Percentiles rank a stretch among this genome's conserved stretches.
These are phyloP conservation scores for Globisporangium spinosum DNA, from an alignment of 352 stramenopile genomes.

Conservation along the genomic window DNA sequence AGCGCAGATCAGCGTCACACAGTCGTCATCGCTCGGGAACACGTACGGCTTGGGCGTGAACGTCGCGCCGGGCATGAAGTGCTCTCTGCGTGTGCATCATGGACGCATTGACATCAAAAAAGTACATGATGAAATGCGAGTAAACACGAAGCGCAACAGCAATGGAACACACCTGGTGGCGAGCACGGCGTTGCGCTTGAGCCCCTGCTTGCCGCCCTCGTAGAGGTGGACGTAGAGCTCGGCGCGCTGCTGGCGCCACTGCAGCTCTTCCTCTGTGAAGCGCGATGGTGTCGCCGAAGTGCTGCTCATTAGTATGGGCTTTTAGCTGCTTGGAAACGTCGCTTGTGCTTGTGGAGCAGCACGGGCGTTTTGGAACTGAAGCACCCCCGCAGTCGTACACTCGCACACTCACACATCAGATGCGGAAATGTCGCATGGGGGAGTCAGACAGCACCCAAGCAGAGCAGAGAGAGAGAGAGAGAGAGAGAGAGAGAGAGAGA, in stretches of 20 bases:
- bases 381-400: neutral
- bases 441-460: neutral
- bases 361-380: neutral
- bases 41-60: slow-evolving; percentile 49
- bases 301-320: neutral
- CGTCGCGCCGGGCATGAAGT: slow-evolving; percentile 30
- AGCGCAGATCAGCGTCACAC: slow-evolving; percentile 45
- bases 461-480: neutral
- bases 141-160: no score
- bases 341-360: neutral
- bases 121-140: neutral
- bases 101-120: neutral
- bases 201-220: slow-evolving; percentile 28
- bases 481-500: neutral
- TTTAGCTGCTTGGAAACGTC: neutral
- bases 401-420: neutral
- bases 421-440: neutral
- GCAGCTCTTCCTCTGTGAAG: slow-evolving; percentile 31
- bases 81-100: slow-evolving; percentile 19
- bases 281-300: neutral
- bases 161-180: slow-evolving; percentile 29
- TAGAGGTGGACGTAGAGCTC: slow-evolving; percentile 42
- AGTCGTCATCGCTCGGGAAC: slow-evolving; percentile 41
- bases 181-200: slow-evolving; percentile 35
- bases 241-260: slow-evolving; percentile 34